A percentile compares a stretch with the other conserved stretches of the same genome.
Conservation (phyloP, 164 flowering plant species). For the Cinnamomum micranthum region DNA sequence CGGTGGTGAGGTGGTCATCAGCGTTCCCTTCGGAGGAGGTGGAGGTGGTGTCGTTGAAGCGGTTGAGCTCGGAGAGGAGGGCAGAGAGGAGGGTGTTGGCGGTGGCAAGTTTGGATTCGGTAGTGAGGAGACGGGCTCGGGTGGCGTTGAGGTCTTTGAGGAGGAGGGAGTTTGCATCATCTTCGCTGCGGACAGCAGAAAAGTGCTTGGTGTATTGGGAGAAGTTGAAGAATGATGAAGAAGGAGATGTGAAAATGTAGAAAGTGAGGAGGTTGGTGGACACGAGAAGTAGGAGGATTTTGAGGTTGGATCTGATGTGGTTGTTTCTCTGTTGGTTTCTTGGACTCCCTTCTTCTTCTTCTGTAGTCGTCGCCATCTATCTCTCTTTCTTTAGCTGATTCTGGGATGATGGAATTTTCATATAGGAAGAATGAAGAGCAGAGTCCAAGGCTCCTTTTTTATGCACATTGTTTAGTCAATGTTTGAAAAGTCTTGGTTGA, state of each 20-base stretch:
- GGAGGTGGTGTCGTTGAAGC: not conserved
- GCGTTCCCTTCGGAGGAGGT: not conserved
- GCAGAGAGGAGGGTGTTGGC: conserved; percentile 12
- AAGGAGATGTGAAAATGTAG: conserved; percentile 32
- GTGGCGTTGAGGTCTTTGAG: conserved; percentile 31
- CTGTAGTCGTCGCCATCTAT: conserved; percentile 19
- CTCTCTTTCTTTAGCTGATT: not conserved
- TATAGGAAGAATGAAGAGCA: too few species aligned
- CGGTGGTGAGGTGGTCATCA: not conserved
- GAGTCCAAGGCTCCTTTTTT: too few species aligned
- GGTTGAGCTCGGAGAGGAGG: conserved; percentile 20
- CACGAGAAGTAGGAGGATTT: conserved; percentile 28
- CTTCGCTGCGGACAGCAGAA: too few species aligned
- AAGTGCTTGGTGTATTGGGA: conserved; percentile 6
- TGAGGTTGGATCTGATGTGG: conserved; percentile 22
- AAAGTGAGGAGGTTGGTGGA: conserved; percentile 41
- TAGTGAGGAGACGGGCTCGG: conserved; percentile 20
- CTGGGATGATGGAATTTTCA: not conserved
- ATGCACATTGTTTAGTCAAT: too few species aligned
- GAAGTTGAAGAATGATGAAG: conserved; percentile 1
- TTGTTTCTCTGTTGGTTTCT: conserved; percentile 5
- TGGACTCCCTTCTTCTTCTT: conserved; percentile 11
- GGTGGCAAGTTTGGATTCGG: conserved; percentile 14
- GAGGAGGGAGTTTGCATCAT: not conserved
- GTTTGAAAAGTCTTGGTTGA: too few species aligned